A percentile compares a stretch with the other conserved stretches of the same genome.
phyloP scores from a whole-genome alignment of 1,284 basidiomycete species.

The Xerocomus amazonicus region DNA sequence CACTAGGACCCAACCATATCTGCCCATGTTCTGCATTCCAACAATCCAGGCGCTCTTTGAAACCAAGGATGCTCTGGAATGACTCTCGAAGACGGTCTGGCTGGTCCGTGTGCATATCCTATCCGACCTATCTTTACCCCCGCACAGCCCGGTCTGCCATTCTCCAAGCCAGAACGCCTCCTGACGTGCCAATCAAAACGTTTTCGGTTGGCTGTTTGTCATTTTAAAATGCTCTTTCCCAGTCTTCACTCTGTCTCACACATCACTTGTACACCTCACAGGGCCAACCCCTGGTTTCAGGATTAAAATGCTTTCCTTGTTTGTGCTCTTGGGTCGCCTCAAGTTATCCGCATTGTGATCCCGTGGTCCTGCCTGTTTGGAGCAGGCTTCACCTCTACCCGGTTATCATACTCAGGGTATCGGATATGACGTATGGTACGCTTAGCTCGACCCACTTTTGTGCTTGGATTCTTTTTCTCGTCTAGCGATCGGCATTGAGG shows the following conservation, averaged over 20 bases:
- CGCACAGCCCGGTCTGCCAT: not conserved
- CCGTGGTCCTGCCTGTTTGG: constrained; percentile 1
- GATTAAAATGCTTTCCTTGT: constrained; percentile 2
- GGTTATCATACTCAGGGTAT: constrained; percentile 1
- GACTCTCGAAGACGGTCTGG: not conserved
- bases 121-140: not conserved
- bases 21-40: constrained; percentile 1
- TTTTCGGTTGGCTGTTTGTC: constrained; percentile 20
- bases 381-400: constrained; percentile 6
- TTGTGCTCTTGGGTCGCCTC: constrained; percentile 11
- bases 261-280: constrained; percentile 5
- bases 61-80: not conserved
- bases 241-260: constrained; percentile 8
- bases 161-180: not conserved
- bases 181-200: constrained; percentile 25
- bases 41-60: not conserved
- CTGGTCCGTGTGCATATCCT: not conserved
- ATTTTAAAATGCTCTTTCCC: constrained; percentile 1
- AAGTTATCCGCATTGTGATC: constrained; percentile 21
- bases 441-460: not conserved
- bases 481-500: not conserved
- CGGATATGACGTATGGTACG: not conserved
- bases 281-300: constrained; percentile 5
- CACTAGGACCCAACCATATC: not conserved
- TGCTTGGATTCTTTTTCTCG: not conserved